Evolutionary conservation across 345 rosid species (phyloP).

Genomic region (Eucalyptus regnans): DNA sequence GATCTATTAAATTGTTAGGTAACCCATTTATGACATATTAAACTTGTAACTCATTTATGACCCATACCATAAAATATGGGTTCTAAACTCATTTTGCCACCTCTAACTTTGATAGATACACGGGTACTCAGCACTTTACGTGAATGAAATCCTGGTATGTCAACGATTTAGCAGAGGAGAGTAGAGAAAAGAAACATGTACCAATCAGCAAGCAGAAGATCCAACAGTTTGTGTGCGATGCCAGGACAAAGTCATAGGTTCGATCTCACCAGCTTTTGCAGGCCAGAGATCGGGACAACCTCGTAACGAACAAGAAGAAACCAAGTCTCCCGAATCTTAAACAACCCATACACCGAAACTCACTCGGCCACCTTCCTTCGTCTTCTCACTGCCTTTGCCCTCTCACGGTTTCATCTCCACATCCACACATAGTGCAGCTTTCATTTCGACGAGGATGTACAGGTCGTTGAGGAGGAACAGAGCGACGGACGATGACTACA

Average conservation of each 20-base stretch:
- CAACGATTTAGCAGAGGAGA: neutral
- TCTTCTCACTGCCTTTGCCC: neutral
- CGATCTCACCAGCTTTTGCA: neutral
- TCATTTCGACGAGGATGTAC: conserved; percentile 23
- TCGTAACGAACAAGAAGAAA: neutral
- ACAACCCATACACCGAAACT: neutral
- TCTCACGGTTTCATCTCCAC: neutral
- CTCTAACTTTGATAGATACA: neutral
- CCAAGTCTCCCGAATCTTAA: neutral
- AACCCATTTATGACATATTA: no score
- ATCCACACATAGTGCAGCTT: neutral
- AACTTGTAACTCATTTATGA: no score
- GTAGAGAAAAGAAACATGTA: neutral
- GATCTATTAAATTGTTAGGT: no score
- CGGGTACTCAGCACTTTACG: neutral
- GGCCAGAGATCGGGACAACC: neutral
- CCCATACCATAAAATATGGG: no score
- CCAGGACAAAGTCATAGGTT: neutral
- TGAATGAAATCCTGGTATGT: neutral
- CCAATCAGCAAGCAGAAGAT: neutral
- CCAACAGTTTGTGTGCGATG: neutral
- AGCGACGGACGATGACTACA: conserved; percentile 42
- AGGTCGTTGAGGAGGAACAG: conserved; percentile 69
- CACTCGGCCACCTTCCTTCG: neutral
- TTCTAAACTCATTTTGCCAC: no score